These are phyloP conservation scores for Ilex paraguariensis DNA, from an alignment of 305 asterid species.

Conservation along the genomic window DNA sequence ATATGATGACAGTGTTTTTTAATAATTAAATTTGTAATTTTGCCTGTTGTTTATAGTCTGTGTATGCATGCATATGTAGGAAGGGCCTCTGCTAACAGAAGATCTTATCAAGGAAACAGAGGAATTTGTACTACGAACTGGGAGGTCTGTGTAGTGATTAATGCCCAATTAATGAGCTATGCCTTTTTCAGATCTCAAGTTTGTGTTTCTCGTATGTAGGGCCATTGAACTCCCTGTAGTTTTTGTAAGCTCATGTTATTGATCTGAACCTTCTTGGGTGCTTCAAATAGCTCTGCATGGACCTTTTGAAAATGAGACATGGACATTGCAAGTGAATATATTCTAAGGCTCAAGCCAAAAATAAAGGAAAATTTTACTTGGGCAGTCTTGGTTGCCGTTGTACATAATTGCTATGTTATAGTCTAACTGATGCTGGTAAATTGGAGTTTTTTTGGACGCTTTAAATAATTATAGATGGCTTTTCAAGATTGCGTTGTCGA, in stretches of 20 bases:
- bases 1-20: constrained; percentile 19
- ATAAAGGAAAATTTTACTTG: neutral
- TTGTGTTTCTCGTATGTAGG: too few species aligned
- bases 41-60: constrained; percentile 14
- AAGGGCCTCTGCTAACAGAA: constrained; percentile 90
- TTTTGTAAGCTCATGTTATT: too few species aligned
- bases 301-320: too few species aligned
- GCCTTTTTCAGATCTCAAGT: too few species aligned
- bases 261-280: too few species aligned
- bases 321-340: too few species aligned
- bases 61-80: constrained; percentile 42
- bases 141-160: constrained; percentile 54
- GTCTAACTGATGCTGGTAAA: neutral
- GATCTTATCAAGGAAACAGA: constrained; percentile 96
- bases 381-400: neutral
- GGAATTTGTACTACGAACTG: constrained; percentile 95
- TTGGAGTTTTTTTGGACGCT: neutral
- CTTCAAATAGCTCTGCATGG: too few species aligned
- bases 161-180: neutral
- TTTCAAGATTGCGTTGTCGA: neutral
- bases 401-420: neutral
- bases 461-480: neutral
- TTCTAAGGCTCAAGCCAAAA: neutral
- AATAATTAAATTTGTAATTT: constrained; percentile 17
- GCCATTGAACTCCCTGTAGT: too few species aligned